Base-by-base conservation (phyloP, 2,329 filamentous ascomycete genomes). In the Epichloe coenophiala region DNA sequence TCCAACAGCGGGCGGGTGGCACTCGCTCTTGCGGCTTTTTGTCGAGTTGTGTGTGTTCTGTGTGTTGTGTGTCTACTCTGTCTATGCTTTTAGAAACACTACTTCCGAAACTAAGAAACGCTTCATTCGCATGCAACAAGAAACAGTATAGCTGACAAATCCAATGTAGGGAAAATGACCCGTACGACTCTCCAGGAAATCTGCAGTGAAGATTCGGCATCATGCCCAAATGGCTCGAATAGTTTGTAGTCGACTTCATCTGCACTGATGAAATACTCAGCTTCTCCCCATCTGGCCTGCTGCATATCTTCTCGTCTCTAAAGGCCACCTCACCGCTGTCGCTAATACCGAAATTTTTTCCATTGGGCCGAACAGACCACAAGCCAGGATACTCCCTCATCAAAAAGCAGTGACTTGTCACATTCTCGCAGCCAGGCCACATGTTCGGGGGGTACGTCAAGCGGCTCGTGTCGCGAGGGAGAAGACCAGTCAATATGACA, bases 201-300 rank as follows among this genome's bases (percentile, higher is more conserved):
- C 7, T 21, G 21, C 35, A 47, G 6, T 12, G 3, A 40, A 36
- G 2, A 13, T 19, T 31, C 47, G 19, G 37, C 27, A 37, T 50
- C 44, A 61, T 43, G 57, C 59, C 71, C 71, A 74, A 0, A 67
- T 67, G 41, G 75, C 2, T 27, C 23, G 23, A 27, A 27, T 27
- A 27, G 23, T 71, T 66, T 68, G 55, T 74, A 75, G 12, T 69
- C 70, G 40, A 69, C 70, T 64, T 76, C 74, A 48, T 76, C 73
- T 0, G 68, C 72, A 8, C 51, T 37, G 54, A 53, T 19, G 73
- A 36, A 36, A 76, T 71, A 12, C 55, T 58, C 36, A 76, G 60
- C 8, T 53, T 56, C 19, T 59, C 59, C 0, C 65, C 65, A 11
- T 59, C 56, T 3, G 48, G 38, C 19, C 58, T 59, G 3, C 44